These are phyloP conservation scores for Paecilomyces sp. DNA, from an alignment of 2,329 filamentous ascomycete species.

Conservation along the genomic window DNA sequence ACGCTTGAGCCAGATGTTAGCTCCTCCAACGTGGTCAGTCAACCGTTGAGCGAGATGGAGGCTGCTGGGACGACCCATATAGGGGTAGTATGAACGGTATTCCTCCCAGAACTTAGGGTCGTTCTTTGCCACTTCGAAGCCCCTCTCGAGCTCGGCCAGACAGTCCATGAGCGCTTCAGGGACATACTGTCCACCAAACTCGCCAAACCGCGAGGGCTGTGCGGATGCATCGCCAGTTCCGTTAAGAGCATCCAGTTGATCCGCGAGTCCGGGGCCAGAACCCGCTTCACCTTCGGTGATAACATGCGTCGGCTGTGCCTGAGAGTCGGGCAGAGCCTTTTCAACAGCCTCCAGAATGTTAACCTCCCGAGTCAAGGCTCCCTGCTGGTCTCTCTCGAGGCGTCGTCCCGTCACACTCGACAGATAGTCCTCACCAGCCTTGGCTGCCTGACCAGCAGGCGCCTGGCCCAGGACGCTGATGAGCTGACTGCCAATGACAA, in stretches of 20 bases:
- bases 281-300: slow-evolving; percentile 52
- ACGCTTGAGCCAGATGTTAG: slow-evolving; percentile 95
- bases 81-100: slow-evolving; percentile 90
- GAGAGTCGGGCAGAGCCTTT: slow-evolving; percentile 49
- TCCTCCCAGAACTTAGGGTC: slow-evolving; percentile 96
- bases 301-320: slow-evolving; percentile 51
- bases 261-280: slow-evolving; percentile 64
- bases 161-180: slow-evolving; percentile 98
- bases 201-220: slow-evolving; percentile 80
- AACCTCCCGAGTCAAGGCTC: slow-evolving; percentile 55
- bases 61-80: slow-evolving; percentile 91
- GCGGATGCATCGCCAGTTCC: slow-evolving; percentile 48
- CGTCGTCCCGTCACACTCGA: slow-evolving; percentile 60
- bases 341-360: slow-evolving; percentile 63
- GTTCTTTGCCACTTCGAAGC: slow-evolving; percentile 79
- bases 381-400: slow-evolving; percentile 37
- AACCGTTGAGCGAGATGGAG: slow-evolving; percentile 82
- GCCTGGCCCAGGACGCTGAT: slow-evolving; percentile 71
- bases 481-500: slow-evolving; percentile 95
- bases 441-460: slow-evolving; percentile 56
- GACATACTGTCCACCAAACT: slow-evolving; percentile 96
- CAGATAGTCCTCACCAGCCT: slow-evolving; percentile 81
- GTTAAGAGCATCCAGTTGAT: slow-evolving; percentile 78
- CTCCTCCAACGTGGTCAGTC: slow-evolving; percentile 81
- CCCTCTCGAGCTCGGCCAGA: slow-evolving; percentile 78